Base-by-base conservation (phyloP, 2,329 filamentous ascomycete species). In the Coleophoma crateriformis region DNA sequence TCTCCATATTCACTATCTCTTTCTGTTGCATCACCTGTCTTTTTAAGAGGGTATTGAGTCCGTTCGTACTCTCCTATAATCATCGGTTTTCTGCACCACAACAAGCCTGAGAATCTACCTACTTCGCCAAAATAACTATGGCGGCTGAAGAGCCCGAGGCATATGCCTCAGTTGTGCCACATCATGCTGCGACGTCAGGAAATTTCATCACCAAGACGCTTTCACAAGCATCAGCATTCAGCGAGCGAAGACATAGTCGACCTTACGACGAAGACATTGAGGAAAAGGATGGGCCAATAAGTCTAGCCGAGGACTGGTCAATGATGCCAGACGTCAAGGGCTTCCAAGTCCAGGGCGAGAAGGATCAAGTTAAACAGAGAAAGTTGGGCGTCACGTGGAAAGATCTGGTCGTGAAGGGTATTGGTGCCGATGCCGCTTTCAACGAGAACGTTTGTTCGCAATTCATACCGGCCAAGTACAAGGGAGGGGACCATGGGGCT, bases 401-500 rank as follows among this genome's bases (percentile, higher is more conserved):
- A 19, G 56, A 61, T 38, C 33, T 64, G 39, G 61, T 56, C 2
- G 58, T 64, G 4, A 60, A 62, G 45, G 62, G 61, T n/a, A 46
- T 62, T n/a, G 60, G 61, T 39, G 55, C 58, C 3, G 61, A 62
- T 49, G 57, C 62, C 4, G 55, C 57, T 8, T 53, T 64, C 35
- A 63, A 58, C 46, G 61, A 64, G 44, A 61, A 61, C 20, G 53
- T 62, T 4, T 49, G 43, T 2, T 62, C 59, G 1, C 61, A 64
- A 45, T 60, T 58, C 52, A 47, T 59, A 14, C 48, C 53, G 4
- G 46, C 47, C 40, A 50, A 38, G 0, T 38, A 56, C 20, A 49
- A 46, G 45, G 59, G 61, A 79, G 54, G 79, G 76, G 68, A 80
- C 79, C 60, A 64, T 83, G 82, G 79, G 57, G 75, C 78, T 0